Conservation (phyloP, 176 grass and related monocot genomes). For the Cenchrus americanus region DNA sequence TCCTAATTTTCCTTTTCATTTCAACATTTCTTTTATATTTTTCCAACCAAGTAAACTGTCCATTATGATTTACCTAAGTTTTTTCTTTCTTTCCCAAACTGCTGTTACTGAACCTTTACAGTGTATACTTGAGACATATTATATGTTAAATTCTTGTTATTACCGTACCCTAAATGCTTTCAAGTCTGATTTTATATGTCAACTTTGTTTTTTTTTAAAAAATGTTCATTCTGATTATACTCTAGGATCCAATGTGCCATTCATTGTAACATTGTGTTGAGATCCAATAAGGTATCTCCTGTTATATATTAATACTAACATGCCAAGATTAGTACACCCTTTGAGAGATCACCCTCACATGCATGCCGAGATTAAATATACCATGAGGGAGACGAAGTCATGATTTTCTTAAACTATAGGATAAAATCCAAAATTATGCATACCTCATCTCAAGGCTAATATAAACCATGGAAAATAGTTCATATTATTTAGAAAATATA, state of each 20-base stretch:
- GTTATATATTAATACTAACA: constrained; percentile 26
- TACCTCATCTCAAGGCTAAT: background rate
- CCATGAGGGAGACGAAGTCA: background rate
- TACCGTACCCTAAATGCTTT: constrained; percentile 23
- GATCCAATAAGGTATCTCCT: constrained; percentile 26
- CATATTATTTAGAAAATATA: background rate
- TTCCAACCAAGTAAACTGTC: constrained; percentile 53
- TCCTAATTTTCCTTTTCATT: background rate
- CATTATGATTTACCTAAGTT: constrained; percentile 63
- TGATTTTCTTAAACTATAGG: background rate
- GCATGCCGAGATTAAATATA: constrained; percentile 14
- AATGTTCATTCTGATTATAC: background rate
- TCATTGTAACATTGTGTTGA: constrained; percentile 31
- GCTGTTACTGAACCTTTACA: constrained; percentile 62
- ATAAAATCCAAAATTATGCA: background rate
- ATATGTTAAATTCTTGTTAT: constrained; percentile 44
- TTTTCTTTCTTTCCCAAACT: constrained; percentile 45
- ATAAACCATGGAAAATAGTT: background rate
- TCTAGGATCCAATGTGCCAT: constrained; percentile 39
- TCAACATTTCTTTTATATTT: constrained; percentile 28
- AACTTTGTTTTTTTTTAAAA: background rate
- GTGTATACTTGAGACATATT: constrained; percentile 70
- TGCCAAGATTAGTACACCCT: constrained; percentile 21
- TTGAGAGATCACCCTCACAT: constrained; percentile 31
- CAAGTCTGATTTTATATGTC: constrained; percentile 18